Base-by-base conservation (phyloP, 306 rosid species). In the Begonia peltatifolia region DNA sequence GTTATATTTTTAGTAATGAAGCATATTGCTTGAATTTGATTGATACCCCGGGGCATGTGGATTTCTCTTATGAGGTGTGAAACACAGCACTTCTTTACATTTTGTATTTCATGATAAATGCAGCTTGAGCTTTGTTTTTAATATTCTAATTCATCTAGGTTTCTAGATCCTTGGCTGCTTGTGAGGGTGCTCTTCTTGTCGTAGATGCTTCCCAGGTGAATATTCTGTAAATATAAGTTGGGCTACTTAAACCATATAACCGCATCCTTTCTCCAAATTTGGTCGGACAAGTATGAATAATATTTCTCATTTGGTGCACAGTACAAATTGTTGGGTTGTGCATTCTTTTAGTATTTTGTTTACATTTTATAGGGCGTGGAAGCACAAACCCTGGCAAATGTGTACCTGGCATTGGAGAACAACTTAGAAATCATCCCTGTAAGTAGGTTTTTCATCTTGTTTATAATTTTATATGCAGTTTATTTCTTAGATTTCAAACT, bases 1-100 rank as follows among this genome's bases (percentile, higher is more conserved):
- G 97, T 0, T 85, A 85, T 59, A 43, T 65, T 58, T 54, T 54
- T 65, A 68, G 76, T 64, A 68, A 65, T 38, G 64, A 76, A 58
- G 71, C 95, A 2, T 89, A 74, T 67, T 89, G 97, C 73, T 68
- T 89, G 46, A 89, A 89, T 71, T 61, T 89, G 23, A 89, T 89
- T 35, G 97, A 89, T 59, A 89, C 97, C n/a, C 97, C 97, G 0
- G 97, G 97, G 14, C 97, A 89, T 47, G 97, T 89, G 1, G 97
- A 89, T 71, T 89, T 89, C 72, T 84, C 95, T 11, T 89, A 89
- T 16, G 97, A 89, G 86, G 94, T 84, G 74, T 17, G 65, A 52
- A 8, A 51, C 11, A 17, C 36, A 3, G 13, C 13, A 18, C 35
- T 22, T 4, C 41, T 22, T 11, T 52, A 52, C 20, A 16, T 20